Conservation (phyloP, 2,329 filamentous ascomycete species). For the Fusarium sublunatum region DNA sequence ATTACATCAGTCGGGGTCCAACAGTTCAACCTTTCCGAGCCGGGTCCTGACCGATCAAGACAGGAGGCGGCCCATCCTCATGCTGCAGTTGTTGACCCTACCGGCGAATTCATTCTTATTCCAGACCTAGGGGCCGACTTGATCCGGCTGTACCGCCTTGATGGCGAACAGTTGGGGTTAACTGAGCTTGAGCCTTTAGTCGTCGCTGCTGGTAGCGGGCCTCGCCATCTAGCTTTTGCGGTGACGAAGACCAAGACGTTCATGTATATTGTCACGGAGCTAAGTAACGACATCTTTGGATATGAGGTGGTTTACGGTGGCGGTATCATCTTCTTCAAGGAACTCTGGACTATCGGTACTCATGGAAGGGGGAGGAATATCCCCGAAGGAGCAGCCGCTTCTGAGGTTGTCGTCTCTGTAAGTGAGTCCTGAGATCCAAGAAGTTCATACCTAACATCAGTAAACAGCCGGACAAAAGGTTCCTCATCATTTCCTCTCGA, state of each 20-base stretch:
- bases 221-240: constrained; percentile 72
- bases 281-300: constrained; percentile 66
- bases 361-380: constrained; percentile 58
- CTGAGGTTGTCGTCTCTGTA: constrained; percentile 70
- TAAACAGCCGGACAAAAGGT: constrained; percentile 66
- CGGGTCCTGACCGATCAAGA: constrained; percentile 56
- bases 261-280: constrained; percentile 71
- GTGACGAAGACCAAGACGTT: constrained; percentile 58
- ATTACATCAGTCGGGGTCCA: constrained; percentile 54
- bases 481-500: constrained; percentile 75
- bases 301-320: constrained; percentile 66
- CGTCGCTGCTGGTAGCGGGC: constrained; percentile 67
- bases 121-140: constrained; percentile 75
- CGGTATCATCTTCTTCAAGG: constrained; percentile 57
- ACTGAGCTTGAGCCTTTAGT: constrained; percentile 54
- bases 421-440: constrained; percentile 45
- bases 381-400: constrained; percentile 58
- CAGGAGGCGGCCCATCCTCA: constrained; percentile 73
- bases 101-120: constrained; percentile 69
- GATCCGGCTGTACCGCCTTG: constrained; percentile 66
- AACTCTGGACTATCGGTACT: constrained; percentile 60
- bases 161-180: constrained; percentile 57
- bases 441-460: not conserved
- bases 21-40: constrained; percentile 54
- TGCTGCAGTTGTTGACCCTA: constrained; percentile 73